These are phyloP conservation scores for Penicilliopsis zonata DNA, from an alignment of 495 filamentous ascomycete genomes.

Conservation along the genomic window DNA sequence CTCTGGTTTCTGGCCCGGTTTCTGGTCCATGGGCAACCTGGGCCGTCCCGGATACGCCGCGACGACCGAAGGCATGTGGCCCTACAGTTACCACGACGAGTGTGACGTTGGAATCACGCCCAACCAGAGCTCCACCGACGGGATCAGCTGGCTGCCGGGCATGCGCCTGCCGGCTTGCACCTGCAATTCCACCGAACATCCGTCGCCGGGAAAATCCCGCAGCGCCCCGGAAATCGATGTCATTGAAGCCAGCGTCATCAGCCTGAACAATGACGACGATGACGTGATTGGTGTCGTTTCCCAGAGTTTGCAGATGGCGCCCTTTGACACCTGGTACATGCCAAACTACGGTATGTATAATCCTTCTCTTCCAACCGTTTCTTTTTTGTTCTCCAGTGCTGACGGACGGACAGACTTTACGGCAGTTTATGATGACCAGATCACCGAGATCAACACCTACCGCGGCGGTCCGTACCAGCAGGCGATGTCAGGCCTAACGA, in stretches of 20 bases:
- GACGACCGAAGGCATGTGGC: conserved; percentile 67
- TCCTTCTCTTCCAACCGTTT: no score
- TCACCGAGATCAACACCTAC: conserved; percentile 55
- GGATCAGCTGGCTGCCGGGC: conserved; percentile 56
- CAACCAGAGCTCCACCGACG: conserved; percentile 62
- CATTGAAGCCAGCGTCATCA: conserved; percentile 53
- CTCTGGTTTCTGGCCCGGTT: conserved; percentile 68
- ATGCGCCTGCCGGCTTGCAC: conserved; percentile 66
- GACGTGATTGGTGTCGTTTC: conserved; percentile 48
- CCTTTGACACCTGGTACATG: conserved; percentile 67
- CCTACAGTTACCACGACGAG: conserved; percentile 61
- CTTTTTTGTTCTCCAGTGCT: no score
- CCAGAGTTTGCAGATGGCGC: conserved; percentile 62
- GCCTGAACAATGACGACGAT: conserved; percentile 34
- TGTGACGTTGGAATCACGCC: conserved; percentile 68
- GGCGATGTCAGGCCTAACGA: conserved; percentile 58
- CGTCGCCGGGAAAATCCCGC: conserved; percentile 55
- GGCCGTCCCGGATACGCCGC: conserved; percentile 58
- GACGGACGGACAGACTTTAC: conserved; percentile 33
- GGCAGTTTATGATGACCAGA: conserved; percentile 45
- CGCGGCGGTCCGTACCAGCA: conserved; percentile 61
- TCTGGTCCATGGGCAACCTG: conserved; percentile 72
- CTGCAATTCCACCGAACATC: conserved; percentile 55
- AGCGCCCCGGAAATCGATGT: conserved; percentile 70
- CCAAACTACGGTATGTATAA: conserved; percentile 48